Evolutionary conservation across 2,329 filamentous ascomycete species (phyloP), one percentile per base, ranked within the genome.

Genomic region (Claviceps lovelessii): DNA sequence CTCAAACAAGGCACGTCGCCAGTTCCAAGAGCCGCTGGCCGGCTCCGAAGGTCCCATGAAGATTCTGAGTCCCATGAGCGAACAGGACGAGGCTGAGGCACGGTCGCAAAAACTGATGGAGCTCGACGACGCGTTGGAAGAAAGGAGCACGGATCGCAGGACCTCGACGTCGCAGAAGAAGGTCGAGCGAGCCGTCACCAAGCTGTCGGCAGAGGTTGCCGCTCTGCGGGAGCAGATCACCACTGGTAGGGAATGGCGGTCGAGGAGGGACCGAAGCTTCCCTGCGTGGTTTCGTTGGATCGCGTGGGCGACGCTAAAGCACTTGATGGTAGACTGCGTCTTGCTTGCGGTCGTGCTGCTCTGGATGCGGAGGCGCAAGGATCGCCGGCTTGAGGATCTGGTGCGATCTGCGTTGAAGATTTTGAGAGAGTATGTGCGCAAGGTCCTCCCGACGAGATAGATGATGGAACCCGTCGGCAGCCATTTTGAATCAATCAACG

Each of bases 151-250:
- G 19, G 61, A 56, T 11, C 70, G 69, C 42, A 73, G 70, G 19
- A 74, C 73, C 17, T 74, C 73, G 57, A 83, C 81, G 63, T 95
- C 90, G 88, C 84, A 86, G 52, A 83, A 80, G 57, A 84, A 86
- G 61, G 85, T 97, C 58, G 91, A 97, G 71, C 80, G 84, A 47
- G 88, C 89, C 28, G 76, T 97, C 55, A 88, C 91, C 55, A 88
- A 90, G 62, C 83, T 97, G 72, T 95, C 90, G 5, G 86, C 90
- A 17, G 93, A 98, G 70, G 82, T 98, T 37, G 90, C 93, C 1
- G 93, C 93, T 0, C 71, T 97, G 58, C 80, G 93, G 41, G 93
- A 98, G 70, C 90, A 97, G 66, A 85, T 97, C 61, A 85, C 89
- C 54, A 79, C 82, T 0, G 83, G 88, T 0, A 77, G 86, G 13